Percentiles rank a stretch among this genome's conserved stretches.
Conservation (phyloP, 495 filamentous ascomycete species). For the Corynascus novoguineensis region DNA sequence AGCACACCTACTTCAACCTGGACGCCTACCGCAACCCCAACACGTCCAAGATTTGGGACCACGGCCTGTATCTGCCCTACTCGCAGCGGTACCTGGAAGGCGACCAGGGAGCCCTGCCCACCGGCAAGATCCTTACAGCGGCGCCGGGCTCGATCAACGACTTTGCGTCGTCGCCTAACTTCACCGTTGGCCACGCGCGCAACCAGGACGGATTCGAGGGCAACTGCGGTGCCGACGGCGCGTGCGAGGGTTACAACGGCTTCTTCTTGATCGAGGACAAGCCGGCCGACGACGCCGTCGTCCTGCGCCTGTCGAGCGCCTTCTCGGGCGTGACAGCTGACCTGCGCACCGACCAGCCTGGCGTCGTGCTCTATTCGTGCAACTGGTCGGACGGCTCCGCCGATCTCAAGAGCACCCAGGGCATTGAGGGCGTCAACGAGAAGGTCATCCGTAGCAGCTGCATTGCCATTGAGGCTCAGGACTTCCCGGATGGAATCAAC, state of each 20-base stretch:
- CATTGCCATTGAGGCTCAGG: constrained; percentile 57
- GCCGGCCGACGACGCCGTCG: constrained; percentile 51
- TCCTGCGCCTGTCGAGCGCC: constrained; percentile 52
- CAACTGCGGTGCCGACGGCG: constrained; percentile 58
- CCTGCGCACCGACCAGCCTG: constrained; percentile 63
- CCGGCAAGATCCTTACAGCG: constrained; percentile 60
- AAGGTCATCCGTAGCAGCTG: constrained; percentile 54
- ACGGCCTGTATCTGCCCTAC: constrained; percentile 66
- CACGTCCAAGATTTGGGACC: constrained; percentile 60
- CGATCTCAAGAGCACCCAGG: constrained; percentile 57
- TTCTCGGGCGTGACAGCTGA: constrained; percentile 66
- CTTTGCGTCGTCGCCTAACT: constrained; percentile 55
- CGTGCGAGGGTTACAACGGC: constrained; percentile 75
- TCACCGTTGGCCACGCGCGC: constrained; percentile 62
- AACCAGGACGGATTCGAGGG: constrained; percentile 50
- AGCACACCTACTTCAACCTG: constrained; percentile 85
- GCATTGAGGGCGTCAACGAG: constrained; percentile 45
- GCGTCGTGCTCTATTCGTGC: constrained; percentile 67
- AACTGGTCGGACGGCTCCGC: constrained; percentile 61
- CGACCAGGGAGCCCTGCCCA: constrained; percentile 67
- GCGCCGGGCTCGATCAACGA: constrained; percentile 57
- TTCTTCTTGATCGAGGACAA: constrained; percentile 66
- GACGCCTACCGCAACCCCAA: constrained; percentile 62
- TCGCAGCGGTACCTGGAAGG: constrained; percentile 61
- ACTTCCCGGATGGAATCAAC: constrained; percentile 75